A percentile compares a stretch with the other conserved stretches of the same genome.
These are phyloP conservation scores for Plectosphaerella plurivora DNA, from an alignment of 2,329 filamentous ascomycete genomes.

Conservation along the genomic window DNA sequence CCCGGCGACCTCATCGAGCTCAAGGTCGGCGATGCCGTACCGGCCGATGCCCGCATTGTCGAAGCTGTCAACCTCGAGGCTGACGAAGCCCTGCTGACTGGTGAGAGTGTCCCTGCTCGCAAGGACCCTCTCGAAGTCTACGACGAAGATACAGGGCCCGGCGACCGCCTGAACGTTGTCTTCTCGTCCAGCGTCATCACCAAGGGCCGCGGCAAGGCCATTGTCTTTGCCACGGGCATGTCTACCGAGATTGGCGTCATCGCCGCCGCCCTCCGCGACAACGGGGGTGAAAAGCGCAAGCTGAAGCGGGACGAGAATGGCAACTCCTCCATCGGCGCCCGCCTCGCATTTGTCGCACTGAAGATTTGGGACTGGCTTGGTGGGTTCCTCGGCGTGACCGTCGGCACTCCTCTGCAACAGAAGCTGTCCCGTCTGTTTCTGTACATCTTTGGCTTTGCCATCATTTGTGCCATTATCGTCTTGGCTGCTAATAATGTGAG, in stretches of 20 bases:
- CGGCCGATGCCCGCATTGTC: slow-evolving; percentile 49
- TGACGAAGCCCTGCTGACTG: slow-evolving; percentile 58
- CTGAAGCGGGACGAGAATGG: neutral
- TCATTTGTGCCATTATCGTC: slow-evolving; percentile 33
- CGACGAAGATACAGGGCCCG: slow-evolving; percentile 25
- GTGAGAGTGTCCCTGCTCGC: slow-evolving; percentile 52
- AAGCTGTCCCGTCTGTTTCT: slow-evolving; percentile 65
- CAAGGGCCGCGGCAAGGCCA: slow-evolving; percentile 52
- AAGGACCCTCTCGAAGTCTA: slow-evolving; percentile 40
- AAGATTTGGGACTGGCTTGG: slow-evolving; percentile 13
- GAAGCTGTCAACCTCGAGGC: slow-evolving; percentile 59
- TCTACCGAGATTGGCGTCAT: slow-evolving; percentile 56
- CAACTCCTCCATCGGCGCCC: neutral
- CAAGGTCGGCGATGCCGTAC: slow-evolving; percentile 50
- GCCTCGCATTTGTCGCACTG: slow-evolving; percentile 1
- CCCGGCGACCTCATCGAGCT: slow-evolving; percentile 49
- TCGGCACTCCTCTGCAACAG: slow-evolving; percentile 66
- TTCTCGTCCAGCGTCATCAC: slow-evolving; percentile 53
- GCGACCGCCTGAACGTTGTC: slow-evolving; percentile 53
- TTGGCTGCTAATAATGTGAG: slow-evolving; percentile 25
- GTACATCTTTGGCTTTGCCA: slow-evolving; percentile 54
- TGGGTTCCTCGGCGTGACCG: slow-evolving; percentile 38
- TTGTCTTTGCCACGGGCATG: slow-evolving; percentile 57
- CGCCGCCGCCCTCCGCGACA: slow-evolving; percentile 33
- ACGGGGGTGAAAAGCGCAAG: neutral